These are phyloP conservation scores for Xylaria hypoxylon DNA, from an alignment of 2,329 filamentous ascomycete genomes.

Conservation along the genomic window DNA sequence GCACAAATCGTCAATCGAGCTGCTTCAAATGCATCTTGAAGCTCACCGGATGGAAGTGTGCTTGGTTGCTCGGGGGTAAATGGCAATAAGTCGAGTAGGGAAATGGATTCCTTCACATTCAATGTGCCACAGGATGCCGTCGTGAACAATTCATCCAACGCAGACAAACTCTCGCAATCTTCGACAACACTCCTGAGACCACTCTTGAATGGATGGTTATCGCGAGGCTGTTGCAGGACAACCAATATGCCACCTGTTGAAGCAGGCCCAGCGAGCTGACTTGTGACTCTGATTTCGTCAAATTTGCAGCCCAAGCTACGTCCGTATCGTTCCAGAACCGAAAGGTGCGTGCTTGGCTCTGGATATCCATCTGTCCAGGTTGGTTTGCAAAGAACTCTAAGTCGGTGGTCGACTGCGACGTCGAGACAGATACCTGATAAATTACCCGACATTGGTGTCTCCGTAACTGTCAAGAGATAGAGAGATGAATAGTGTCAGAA, in stretches of 20 bases:
- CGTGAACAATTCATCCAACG: conserved; percentile 13
- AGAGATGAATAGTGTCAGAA: too few relatives aligned
- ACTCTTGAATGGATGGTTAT: conserved; percentile 15
- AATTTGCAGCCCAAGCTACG: not conserved
- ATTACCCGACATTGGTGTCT: too few relatives aligned
- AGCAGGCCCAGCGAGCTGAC: conserved; percentile 20
- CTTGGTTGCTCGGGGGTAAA: conserved; percentile 5
- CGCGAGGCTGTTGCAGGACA: conserved; percentile 12
- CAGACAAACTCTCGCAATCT: conserved; percentile 9
- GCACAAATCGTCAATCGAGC: conserved; percentile 17
- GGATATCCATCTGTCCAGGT: not conserved
- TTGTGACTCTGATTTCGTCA: conserved; percentile 18
- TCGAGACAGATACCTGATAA: conserved; percentile 11
- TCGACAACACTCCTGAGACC: conserved; percentile 14
- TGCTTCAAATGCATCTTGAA: conserved; percentile 17
- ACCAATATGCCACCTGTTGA: conserved; percentile 22
- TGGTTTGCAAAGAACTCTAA: conserved; percentile 15
- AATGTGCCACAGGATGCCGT: conserved; percentile 21
- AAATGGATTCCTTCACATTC: conserved; percentile 1
- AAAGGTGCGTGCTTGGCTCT: conserved; percentile 11
- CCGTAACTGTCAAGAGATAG: too few relatives aligned
- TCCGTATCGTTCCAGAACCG: conserved; percentile 16
- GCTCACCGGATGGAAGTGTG: not conserved
- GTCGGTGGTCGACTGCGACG: conserved; percentile 20
- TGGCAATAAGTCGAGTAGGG: conserved; percentile 18